These are phyloP conservation scores for Vigna nakashimae DNA, from an alignment of 306 rosid genomes.

Conservation along the genomic window DNA sequence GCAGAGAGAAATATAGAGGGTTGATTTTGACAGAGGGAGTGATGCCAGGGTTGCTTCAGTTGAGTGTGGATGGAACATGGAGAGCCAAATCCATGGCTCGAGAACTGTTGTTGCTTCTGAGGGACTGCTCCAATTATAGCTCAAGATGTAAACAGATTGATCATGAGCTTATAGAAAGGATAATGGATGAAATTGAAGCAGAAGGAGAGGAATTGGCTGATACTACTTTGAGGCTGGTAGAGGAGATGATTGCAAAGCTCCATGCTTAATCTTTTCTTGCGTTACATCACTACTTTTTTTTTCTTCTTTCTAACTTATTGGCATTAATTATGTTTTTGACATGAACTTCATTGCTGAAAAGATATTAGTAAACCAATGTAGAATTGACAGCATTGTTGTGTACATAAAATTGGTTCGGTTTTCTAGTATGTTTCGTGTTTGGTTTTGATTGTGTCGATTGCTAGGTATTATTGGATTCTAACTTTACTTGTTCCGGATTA, in stretches of 20 bases:
- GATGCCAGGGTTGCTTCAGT: slow-evolving; percentile 86
- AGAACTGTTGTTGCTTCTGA: slow-evolving; percentile 68
- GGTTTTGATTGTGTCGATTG: slow-evolving; percentile 14
- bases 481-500: not conserved
- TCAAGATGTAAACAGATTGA: slow-evolving; percentile 52
- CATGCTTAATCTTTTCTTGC: slow-evolving; percentile 39
- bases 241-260: slow-evolving; percentile 85
- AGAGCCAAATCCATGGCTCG: slow-evolving; percentile 58
- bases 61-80: slow-evolving; percentile 78
- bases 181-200: slow-evolving; percentile 81
- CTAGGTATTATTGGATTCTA: slow-evolving; percentile 29
- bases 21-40: slow-evolving; percentile 77
- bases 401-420: slow-evolving; percentile 47
- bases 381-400: slow-evolving; percentile 39
- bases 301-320: not conserved
- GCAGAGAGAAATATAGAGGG: slow-evolving; percentile 79
- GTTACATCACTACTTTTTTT: not conserved
- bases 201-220: slow-evolving; percentile 63
- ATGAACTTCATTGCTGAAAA: slow-evolving; percentile 28
- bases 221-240: slow-evolving; percentile 62
- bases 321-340: slow-evolving; percentile 20
- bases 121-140: slow-evolving; percentile 60
- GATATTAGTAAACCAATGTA: slow-evolving; percentile 29
- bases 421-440: slow-evolving; percentile 24
- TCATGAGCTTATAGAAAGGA: slow-evolving; percentile 55